Evolutionary conservation across 2,329 filamentous ascomycete genomes (phyloP).

Genomic region (Chrysosporium queenslandicum): DNA sequence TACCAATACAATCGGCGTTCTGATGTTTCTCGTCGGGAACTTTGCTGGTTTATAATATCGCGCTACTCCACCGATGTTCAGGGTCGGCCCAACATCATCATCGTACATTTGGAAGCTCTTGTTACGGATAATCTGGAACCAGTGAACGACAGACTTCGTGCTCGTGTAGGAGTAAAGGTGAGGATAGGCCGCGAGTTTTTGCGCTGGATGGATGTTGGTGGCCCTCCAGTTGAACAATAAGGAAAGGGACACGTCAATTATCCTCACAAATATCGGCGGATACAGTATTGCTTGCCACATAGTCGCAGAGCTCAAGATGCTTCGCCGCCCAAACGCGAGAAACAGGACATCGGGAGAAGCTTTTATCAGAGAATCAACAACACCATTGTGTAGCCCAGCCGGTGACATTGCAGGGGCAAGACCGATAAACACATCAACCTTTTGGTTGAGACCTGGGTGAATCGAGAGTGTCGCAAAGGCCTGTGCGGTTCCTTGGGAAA

Average conservation of each 20-base stretch:
- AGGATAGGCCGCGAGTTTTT: conserved; percentile 91
- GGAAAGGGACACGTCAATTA: conserved; percentile 70
- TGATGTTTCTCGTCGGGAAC: conserved; percentile 94
- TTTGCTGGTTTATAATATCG: conserved; percentile 95
- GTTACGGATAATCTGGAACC: conserved; percentile 98
- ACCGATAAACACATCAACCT: conserved; percentile 92
- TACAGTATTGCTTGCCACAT: conserved; percentile 98
- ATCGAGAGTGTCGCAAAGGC: conserved; percentile 90
- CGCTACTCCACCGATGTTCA: conserved; percentile 54
- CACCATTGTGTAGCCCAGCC: conserved; percentile 74
- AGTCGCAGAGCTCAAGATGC: conserved; percentile 81
- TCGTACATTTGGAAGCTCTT: conserved; percentile 98
- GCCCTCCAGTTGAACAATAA: conserved; percentile 89
- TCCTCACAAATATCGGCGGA: conserved; percentile 78
- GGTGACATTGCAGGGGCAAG: conserved; percentile 95
- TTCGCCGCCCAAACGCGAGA: conserved; percentile 81
- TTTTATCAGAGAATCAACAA: conserved; percentile 88
- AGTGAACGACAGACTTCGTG: conserved; percentile 94
- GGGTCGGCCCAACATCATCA: conserved; percentile 73
- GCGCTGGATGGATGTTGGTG: conserved; percentile 69
- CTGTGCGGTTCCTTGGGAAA: conserved; percentile 93
- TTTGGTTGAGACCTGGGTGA: conserved; percentile 80
- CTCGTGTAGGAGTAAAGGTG: conserved; percentile 95
- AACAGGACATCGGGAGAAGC: conserved; percentile 87
- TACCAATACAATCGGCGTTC: conserved; percentile 83